Conservation (phyloP, 2,329 filamentous ascomycete genomes). For the Hymenoscyphus repandus region DNA sequence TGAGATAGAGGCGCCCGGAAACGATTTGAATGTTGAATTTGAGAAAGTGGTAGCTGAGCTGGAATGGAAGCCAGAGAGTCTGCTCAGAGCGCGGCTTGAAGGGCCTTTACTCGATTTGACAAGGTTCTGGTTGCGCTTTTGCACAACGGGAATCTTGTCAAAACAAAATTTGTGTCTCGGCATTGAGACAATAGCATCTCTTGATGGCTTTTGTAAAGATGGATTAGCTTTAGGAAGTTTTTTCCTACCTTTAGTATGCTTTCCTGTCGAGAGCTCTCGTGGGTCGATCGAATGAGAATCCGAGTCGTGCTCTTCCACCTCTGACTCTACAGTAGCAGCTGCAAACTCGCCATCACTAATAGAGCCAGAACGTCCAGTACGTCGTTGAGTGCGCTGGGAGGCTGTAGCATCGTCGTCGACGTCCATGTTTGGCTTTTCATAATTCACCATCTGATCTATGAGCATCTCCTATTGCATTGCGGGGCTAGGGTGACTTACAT, state of each 20-base stretch:
- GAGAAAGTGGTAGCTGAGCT: not conserved
- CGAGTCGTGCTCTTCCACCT: constrained; percentile 6
- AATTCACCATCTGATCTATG: constrained; percentile 2
- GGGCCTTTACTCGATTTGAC: too few relatives aligned
- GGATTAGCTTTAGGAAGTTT: not conserved
- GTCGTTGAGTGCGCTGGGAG: not conserved
- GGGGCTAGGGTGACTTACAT: constrained; percentile 19
- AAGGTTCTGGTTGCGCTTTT: not conserved
- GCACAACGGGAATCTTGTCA: too few relatives aligned
- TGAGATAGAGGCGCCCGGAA: not conserved
- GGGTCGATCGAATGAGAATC: constrained; percentile 10
- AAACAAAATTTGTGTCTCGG: too few relatives aligned
- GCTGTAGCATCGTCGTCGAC: constrained; percentile 9
- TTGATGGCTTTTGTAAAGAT: constrained; percentile 2
- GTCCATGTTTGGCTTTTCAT: constrained; percentile 9
- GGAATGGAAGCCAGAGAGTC: too few relatives aligned
- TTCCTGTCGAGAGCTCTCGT: constrained; percentile 5
- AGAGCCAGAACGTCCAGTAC: constrained; percentile 1
- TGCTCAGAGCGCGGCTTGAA: not conserved
- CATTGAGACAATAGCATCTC: not conserved
- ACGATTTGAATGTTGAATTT: not conserved
- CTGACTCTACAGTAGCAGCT: not conserved
- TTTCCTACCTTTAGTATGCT: constrained; percentile 11
- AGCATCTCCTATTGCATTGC: not conserved
- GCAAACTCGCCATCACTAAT: constrained; percentile 16